Conservation (phyloP, 305 asterid genomes). For the Lippia alba region DNA sequence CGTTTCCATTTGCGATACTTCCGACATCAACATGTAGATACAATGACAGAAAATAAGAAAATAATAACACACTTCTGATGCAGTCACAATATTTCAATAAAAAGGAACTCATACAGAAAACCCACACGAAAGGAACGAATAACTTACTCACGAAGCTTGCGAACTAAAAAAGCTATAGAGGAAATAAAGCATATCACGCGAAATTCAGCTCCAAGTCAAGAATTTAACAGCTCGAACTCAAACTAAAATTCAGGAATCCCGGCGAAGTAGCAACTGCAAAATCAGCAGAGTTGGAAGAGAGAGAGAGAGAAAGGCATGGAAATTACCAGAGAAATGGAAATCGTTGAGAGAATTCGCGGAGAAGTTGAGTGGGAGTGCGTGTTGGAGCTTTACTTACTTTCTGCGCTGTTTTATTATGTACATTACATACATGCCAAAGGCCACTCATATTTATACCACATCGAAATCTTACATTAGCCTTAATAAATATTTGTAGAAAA, state of each 20-base stretch:
- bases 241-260: neutral
- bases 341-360: conserved; percentile 11
- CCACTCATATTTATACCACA: no score
- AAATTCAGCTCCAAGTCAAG: conserved; percentile 1
- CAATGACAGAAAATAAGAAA: neutral
- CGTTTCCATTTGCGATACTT: neutral
- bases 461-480: neutral
- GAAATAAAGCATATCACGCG: neutral
- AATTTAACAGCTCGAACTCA: conserved; percentile 11
- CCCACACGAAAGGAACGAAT: neutral
- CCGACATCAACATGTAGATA: neutral
- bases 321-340: neutral
- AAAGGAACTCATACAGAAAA: neutral
- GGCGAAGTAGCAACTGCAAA: no score
- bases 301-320: neutral
- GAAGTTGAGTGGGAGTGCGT: conserved; percentile 17
- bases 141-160: conserved; percentile 4
- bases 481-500: neutral
- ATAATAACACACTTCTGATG: neutral
- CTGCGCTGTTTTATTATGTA: no score
- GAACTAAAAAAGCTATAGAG: neutral
- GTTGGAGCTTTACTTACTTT: neutral
- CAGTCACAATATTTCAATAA: neutral
- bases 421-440: no score
- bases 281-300: no score